A percentile compares a stretch with the other conserved stretches of the same genome.
These are phyloP conservation scores for Mortierella sp. DNA, from an alignment of 371 early-diverging fungal genomes.

Conservation along the genomic window DNA sequence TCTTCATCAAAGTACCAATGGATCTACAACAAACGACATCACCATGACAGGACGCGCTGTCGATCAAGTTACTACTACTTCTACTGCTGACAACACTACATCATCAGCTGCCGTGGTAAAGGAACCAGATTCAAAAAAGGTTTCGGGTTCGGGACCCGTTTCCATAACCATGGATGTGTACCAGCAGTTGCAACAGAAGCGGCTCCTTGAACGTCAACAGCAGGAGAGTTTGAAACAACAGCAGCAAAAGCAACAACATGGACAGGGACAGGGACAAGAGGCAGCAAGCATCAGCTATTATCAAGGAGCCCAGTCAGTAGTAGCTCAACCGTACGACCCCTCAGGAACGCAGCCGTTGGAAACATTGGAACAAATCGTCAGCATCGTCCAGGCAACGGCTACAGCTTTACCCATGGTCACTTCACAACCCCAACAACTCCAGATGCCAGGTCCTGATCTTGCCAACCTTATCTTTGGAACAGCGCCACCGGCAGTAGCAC, in stretches of 20 bases:
- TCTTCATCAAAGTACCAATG: constrained; percentile 6
- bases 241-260: constrained; percentile 18
- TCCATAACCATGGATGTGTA: constrained; percentile 51
- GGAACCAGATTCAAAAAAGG: constrained; percentile 18
- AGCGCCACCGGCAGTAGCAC: not conserved
- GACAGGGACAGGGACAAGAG: not conserved
- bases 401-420: constrained; percentile 13
- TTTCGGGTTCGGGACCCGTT: constrained; percentile 32
- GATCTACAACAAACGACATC: constrained; percentile 21
- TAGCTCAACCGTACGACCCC: not conserved
- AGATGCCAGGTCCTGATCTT: constrained; percentile 45
- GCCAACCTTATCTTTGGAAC: constrained; percentile 47
- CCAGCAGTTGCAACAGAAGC: constrained; percentile 46
- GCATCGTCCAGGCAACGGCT: constrained; percentile 36
- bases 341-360: constrained; percentile 11
- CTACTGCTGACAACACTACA: not conserved
- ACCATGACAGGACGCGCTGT: constrained; percentile 15
- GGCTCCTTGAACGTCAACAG: constrained; percentile 34
- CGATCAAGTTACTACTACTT: not conserved
- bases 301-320: not conserved
- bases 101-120: not conserved
- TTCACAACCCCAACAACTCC: constrained; percentile 23
- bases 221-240: constrained; percentile 26
- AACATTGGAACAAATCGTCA: constrained; percentile 43
- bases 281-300: not conserved